Evolutionary conservation across 2,329 filamentous ascomycete species (phyloP), one percentile per base, ranked within the genome.

Genomic region (Sarocladium brachiariae): DNA sequence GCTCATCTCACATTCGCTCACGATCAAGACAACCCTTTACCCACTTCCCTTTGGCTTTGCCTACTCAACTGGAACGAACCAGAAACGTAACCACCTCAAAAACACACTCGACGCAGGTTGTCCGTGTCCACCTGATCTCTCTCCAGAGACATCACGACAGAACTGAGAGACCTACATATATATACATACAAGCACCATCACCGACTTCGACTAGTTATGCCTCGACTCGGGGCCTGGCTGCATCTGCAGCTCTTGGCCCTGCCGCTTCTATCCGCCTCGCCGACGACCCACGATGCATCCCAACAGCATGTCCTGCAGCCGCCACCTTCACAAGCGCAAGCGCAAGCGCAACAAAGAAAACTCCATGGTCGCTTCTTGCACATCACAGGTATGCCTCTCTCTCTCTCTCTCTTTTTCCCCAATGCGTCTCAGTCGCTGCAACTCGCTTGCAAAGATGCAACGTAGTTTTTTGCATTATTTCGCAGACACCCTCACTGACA

Each of bases 321-420:
- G 14, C 16, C n/a, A 13, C 19, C 35, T 21, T 47, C 51, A 46
- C 50, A 49, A 50, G 35, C 57, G 50, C 49, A 59, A 50, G 35
- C 57, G 50, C 49, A 59, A 34, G 52, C 58, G 46, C 59, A 62
- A 52, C 59, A 59, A 51, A 71, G 70, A 55, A 76, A 73, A 60
- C 69, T 89, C 59, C 78, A 80, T 56, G 89, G 89, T 56, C 81
- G 80, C 64, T 95, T 95, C 71, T 75, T 95, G 63, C 89, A 95
- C 68, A 87, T 95, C 59, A 93, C 89, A 69, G 90, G 89, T 92
- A 72, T 55, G 76, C 9, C 13, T 13, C 27, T 30, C 27, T 30
- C n/a, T n/a, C n/a, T n/a, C n/a, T n/a, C n/a, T n/a, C n/a, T n/a
- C n/a, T n/a, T n/a, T n/a, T n/a, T n/a, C n/a, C n/a, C n/a, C n/a